A percentile compares a stretch with the other conserved stretches of the same genome.
Evolutionary conservation across 148 eudicot genomes (phyloP).

Genomic region (Diospyros kaki): DNA sequence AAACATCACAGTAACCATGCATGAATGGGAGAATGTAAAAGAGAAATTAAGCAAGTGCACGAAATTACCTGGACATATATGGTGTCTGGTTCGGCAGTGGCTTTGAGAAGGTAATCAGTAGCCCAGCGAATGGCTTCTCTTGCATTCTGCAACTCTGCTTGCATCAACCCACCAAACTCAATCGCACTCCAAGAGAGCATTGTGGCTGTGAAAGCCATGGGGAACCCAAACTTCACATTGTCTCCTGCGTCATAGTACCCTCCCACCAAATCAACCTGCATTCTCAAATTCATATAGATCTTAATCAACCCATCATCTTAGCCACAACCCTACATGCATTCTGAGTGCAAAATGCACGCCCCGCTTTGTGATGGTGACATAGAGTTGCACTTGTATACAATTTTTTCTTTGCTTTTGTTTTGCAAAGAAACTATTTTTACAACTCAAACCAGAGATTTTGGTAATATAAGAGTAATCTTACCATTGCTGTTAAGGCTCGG

Average conservation of each 20-base stretch:
- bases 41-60: neutral
- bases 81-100: conserved; percentile 31
- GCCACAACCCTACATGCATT: too few species aligned
- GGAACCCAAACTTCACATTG: conserved; percentile 49
- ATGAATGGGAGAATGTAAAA: neutral
- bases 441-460: too few species aligned
- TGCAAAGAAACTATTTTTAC: too few species aligned
- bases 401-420: too few species aligned
- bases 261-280: conserved; percentile 45
- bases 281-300: too few species aligned
- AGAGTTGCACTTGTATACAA: too few species aligned
- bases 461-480: too few species aligned
- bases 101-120: conserved; percentile 58
- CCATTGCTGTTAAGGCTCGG: too few species aligned
- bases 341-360: too few species aligned
- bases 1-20: neutral
- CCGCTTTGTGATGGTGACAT: too few species aligned
- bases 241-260: conserved; percentile 55
- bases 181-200: conserved; percentile 54
- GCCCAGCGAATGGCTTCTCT: conserved; percentile 52
- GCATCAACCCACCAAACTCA: conserved; percentile 27
- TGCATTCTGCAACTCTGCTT: conserved; percentile 34
- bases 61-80: conserved; percentile 29
- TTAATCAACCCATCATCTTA: too few species aligned
- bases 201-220: conserved; percentile 43